Conservation (phyloP, 164 flowering plant genomes). For the Aristolochia contorta region DNA sequence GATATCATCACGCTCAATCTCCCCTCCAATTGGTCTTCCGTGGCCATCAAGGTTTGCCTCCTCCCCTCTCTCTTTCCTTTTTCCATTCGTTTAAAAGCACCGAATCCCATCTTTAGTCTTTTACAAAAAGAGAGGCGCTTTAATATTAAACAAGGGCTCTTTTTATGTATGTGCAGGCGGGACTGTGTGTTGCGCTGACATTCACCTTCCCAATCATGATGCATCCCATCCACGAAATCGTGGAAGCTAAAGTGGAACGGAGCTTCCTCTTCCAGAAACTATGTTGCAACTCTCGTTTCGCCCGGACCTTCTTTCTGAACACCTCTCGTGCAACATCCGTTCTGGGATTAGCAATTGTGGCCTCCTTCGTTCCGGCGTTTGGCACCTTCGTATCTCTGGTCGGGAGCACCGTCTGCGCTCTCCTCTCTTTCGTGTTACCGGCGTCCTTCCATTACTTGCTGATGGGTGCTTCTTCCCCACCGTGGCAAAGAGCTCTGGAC, state of each 20-base stretch:
- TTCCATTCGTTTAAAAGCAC: too few species aligned
- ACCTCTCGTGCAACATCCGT: constrained; percentile 8
- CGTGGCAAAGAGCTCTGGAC: constrained; percentile 13
- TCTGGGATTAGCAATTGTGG: constrained; percentile 10
- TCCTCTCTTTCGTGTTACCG: constrained; percentile 23
- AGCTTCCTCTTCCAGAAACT: constrained; percentile 10
- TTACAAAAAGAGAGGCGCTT: too few species aligned
- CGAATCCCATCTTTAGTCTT: too few species aligned
- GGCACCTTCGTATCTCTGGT: constrained; percentile 22
- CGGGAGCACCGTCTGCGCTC: constrained; percentile 28
- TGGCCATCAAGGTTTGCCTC: constrained; percentile 14
- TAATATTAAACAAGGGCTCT: background rate
- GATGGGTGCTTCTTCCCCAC: constrained; percentile 2
- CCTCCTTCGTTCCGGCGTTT: constrained; percentile 20
- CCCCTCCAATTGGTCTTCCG: constrained; percentile 18
- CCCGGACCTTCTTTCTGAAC: constrained; percentile 1
- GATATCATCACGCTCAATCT: constrained; percentile 26
- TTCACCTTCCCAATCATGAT: constrained; percentile 25
- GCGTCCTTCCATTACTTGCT: constrained; percentile 14
- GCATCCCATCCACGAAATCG: constrained; percentile 25
- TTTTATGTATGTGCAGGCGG: constrained; percentile 7
- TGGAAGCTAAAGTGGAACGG: constrained; percentile 12
- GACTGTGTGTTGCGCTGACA: constrained; percentile 16
- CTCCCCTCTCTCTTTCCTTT: background rate
- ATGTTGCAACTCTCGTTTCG: background rate